Conservation (phyloP, 1,284 basidiomycete genomes). For the Malassezia nana region DNA sequence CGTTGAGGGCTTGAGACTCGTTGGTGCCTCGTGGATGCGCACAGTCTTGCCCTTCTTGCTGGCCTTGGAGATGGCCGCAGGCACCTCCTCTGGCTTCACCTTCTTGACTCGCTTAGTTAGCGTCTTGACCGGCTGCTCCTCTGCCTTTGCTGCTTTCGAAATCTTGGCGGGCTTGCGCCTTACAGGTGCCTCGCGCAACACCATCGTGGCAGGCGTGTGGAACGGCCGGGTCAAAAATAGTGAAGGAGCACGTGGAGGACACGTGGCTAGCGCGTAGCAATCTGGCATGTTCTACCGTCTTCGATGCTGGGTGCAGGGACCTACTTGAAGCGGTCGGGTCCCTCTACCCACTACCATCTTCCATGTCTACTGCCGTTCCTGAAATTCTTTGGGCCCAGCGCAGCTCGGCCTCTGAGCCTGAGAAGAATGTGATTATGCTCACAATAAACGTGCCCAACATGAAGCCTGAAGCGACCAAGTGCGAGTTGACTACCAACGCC, state of each 20-base stretch:
- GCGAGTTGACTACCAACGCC: slow-evolving; percentile 33
- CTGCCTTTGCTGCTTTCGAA: not conserved
- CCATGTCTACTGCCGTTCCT: slow-evolving; percentile 33
- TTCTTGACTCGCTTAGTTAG: not conserved
- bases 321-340: slow-evolving; percentile 5
- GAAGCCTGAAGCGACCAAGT: slow-evolving; percentile 36
- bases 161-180: slow-evolving; percentile 10
- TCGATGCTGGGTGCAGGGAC: slow-evolving; percentile 14
- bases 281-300: slow-evolving; percentile 20
- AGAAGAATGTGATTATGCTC: slow-evolving; percentile 46
- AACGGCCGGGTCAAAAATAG: no score
- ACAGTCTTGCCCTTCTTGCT: slow-evolving; percentile 16
- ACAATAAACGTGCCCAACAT: slow-evolving; percentile 48
- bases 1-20: not conserved
- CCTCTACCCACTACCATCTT: not conserved
- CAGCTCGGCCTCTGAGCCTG: slow-evolving; percentile 33
- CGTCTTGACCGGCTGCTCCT: not conserved
- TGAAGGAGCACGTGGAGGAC: slow-evolving; percentile 6
- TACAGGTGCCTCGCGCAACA: slow-evolving; percentile 4
- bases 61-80: slow-evolving; percentile 10
- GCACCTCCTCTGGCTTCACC: slow-evolving; percentile 18
- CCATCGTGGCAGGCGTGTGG: not conserved
- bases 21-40: slow-evolving; percentile 12
- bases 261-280: slow-evolving; percentile 1
- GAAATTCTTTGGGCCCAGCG: slow-evolving; percentile 48